Evolutionary conservation across 1,284 basidiomycete species (phyloP), one percentile per base, ranked within the genome.

Genomic region (Leccinum subrobustum): DNA sequence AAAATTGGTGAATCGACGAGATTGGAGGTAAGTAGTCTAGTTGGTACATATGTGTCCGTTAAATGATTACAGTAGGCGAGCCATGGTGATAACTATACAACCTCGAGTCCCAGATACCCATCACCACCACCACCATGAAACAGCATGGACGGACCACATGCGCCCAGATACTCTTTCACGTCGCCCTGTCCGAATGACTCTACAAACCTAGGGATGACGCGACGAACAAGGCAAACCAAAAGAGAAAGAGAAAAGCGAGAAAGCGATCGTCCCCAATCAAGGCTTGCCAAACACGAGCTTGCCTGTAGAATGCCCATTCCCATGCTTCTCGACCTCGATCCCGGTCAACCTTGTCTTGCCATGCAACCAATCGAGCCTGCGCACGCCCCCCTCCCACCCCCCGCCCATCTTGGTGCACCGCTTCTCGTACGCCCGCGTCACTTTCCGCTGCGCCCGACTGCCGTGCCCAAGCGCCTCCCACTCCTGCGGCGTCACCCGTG

Each of bases 321-420:
- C 65, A 55, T 77, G 76, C 70, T 81, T 83, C 68, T 83, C 83
- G 62, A 84, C 78, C 65, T 88, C 86, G 61, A 89, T 77, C 39
- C 87, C 87, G 48, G 86, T 77, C 48, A 89, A 70, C 58, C 78
- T 74, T 42, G 84, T 87, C 68, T 86, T 87, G 37, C 81, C 79
- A 31, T 83, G 83, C 44, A 89, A 76, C 80, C 84, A 89, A 72
- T 89, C 87, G 18, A 88, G 72, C 51, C 87, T 75, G 54, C 84
- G 79, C 31, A 89, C 84, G 35, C 88, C 88, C 31, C 79, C 78
- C 54, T 87, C 85, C 87, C 86, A 87, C 16, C 85, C 86, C 12
- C 83, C 85, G 42, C 85, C 86, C 75, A 83, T 79, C 64, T 77
- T 78, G 56, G 77, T 75, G 63, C 88, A 89, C 44, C 87, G 76